These are phyloP conservation scores for Geosiphon pyriformis DNA, from an alignment of 192 early-diverging fungal species.

Conservation along the genomic window DNA sequence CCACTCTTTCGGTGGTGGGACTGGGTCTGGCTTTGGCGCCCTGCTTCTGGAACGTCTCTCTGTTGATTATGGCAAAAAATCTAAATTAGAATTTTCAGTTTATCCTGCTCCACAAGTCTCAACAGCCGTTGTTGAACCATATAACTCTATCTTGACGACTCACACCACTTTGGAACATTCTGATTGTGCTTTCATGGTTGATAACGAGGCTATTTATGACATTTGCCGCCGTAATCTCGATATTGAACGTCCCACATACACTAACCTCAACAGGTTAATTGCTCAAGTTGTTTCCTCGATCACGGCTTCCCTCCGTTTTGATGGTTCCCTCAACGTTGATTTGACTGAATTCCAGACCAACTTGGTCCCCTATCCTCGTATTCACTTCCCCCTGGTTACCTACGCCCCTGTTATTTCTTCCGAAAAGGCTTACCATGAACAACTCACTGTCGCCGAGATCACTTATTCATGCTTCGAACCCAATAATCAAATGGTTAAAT, in stretches of 20 bases:
- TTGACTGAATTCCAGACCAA: constrained; percentile 99
- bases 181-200: constrained; percentile 99
- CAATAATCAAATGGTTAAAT: constrained; percentile 99
- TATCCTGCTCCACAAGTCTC: constrained; percentile 98
- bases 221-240: constrained; percentile 98
- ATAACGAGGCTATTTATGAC: constrained; percentile 99
- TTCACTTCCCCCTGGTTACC: constrained; percentile 97
- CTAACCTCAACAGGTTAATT: constrained; percentile 95
- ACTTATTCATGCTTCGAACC: constrained; percentile 97
- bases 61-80: constrained; percentile 99
- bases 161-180: constrained; percentile 99
- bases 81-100: constrained; percentile 99
- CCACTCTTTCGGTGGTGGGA: constrained; percentile 99
- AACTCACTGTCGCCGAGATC: constrained; percentile 92
- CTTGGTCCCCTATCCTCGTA: constrained; percentile 98
- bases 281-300: constrained; percentile 99
- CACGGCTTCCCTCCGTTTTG: constrained; percentile 98
- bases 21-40: constrained; percentile 98
- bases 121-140: constrained; percentile 96
- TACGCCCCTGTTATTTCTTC: constrained; percentile 94
- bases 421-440: constrained; percentile 96
- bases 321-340: constrained; percentile 98
- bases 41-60: constrained; percentile 97
- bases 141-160: constrained; percentile 99
- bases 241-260: constrained; percentile 94